A percentile compares a stretch with the other conserved stretches of the same genome.
phyloP scores from a whole-genome alignment of 768 basidiomycete species.

The Rhodotorula graminis region DNA sequence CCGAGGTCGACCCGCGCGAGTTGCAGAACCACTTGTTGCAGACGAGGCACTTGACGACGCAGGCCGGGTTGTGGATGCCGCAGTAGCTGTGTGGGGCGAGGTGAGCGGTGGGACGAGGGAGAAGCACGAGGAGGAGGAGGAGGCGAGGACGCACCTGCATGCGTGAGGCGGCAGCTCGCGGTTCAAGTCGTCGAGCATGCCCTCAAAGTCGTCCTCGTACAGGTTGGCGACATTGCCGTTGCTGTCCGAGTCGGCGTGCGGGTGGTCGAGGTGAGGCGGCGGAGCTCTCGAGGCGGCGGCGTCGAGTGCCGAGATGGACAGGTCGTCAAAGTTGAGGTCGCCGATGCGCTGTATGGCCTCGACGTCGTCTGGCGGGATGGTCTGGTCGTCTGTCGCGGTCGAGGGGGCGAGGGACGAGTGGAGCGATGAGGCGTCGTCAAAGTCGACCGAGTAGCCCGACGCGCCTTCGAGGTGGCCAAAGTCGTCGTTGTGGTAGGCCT shows the following conservation, averaged over 20 bases:
- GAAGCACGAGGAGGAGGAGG: background rate
- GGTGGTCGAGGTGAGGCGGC: background rate
- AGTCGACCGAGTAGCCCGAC: constrained; percentile 38
- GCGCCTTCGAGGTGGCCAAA: constrained; percentile 49
- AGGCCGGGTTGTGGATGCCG: constrained; percentile 94
- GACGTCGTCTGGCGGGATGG: constrained; percentile 1
- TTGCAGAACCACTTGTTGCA: constrained; percentile 99
- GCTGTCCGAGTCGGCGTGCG: background rate
- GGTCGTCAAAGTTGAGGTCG: constrained; percentile 30
- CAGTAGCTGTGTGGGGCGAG: constrained; percentile 67
- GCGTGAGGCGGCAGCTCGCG: constrained; percentile 82
- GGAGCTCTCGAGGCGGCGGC: background rate
- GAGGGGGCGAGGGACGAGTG: constrained; percentile 10
- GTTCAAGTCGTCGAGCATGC: constrained; percentile 80
- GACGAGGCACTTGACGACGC: constrained; percentile 88
- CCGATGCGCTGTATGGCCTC: background rate
- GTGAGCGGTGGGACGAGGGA: background rate
- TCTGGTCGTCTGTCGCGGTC: background rate
- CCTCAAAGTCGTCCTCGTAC: constrained; percentile 79
- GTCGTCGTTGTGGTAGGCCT: constrained; percentile 4
- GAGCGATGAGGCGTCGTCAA: constrained; percentile 33
- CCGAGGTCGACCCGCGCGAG: constrained; percentile 89
- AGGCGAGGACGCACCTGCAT: constrained; percentile 64
- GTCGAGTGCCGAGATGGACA: constrained; percentile 10
- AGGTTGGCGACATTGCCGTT: constrained; percentile 24